Evolutionary conservation across 2,329 filamentous ascomycete genomes (phyloP), one percentile per base, ranked within the genome.

Genomic region (Fusarium sp.): DNA sequence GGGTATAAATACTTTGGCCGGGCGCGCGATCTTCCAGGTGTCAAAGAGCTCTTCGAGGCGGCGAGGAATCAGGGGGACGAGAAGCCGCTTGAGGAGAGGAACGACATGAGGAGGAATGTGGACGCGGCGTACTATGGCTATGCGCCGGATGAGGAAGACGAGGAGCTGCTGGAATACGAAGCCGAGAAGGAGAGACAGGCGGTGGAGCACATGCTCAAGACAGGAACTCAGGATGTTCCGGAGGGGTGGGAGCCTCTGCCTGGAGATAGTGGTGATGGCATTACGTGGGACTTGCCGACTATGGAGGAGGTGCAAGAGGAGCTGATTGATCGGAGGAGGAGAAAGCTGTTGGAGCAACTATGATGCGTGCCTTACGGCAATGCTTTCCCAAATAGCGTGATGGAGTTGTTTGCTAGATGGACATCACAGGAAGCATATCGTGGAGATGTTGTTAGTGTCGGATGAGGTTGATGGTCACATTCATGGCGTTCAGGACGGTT

Each of bases 41-140:
- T 99, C 7, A 97, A 97, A 79, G 96, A 99, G 82, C 83, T 99
- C 77, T 97, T 97, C 75, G 94, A 97, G 74, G 91, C 92, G 1
- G 91, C 92, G 1, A 82, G 84, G 67, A 85, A 84, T 62, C 83
- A 85, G 62, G 82, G 85, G 35, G 84, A 83, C 4, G 85, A 89
- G 62, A 90, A 89, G 74, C 87, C 89, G 4, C 79, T 88, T 10
- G 90, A 93, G 75, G 85, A 87, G 63, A 84, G 91, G 71, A 88
- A 88, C 50, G 92, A 93, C 72, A 77, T 94, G 71, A 82, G 90
- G 63, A 89, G 87, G 80, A 87, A 90, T 71, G 94, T 99, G 10
- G 93, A 99, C 80, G 96, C 96, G 14, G 91, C 90, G 32, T 99
- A 99, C 79, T 99, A 97, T 78, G 96, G 96, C 40, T 99, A 97